These are phyloP conservation scores for Oehlia diaphana DNA, from an alignment of 192 early-diverging fungal species.

Conservation along the genomic window DNA sequence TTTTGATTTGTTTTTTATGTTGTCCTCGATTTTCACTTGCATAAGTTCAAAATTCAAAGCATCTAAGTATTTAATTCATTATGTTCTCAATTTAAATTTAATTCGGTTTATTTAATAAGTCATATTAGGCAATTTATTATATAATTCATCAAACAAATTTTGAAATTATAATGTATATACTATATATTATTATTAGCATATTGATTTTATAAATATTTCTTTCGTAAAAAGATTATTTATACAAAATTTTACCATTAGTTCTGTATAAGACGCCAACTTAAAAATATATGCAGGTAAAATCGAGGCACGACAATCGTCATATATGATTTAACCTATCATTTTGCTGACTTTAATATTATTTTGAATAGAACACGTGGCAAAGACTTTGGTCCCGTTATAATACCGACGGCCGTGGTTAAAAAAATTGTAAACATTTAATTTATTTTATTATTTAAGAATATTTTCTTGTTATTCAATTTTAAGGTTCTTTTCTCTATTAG, in stretches of 20 bases:
- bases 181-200: neutral
- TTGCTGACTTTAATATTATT: neutral
- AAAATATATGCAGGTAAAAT: neutral
- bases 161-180: neutral
- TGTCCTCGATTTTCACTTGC: neutral
- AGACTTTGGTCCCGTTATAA: constrained; percentile 22
- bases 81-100: no score
- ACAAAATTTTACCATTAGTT: neutral
- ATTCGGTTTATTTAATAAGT: neutral
- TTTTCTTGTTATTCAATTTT: neutral
- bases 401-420: constrained; percentile 45
- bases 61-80: no score
- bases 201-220: neutral
- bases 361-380: neutral
- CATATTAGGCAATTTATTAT: neutral
- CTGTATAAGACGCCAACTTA: neutral
- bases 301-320: neutral
- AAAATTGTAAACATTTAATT: constrained; percentile 34
- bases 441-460: neutral
- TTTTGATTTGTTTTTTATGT: neutral
- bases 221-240: neutral
- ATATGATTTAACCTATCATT: neutral
- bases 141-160: neutral
- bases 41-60: neutral
- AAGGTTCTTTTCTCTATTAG: constrained; percentile 36